These are phyloP conservation scores for Globisporangium canariense DNA, from an alignment of 352 stramenopile genomes.

Conservation along the genomic window DNA sequence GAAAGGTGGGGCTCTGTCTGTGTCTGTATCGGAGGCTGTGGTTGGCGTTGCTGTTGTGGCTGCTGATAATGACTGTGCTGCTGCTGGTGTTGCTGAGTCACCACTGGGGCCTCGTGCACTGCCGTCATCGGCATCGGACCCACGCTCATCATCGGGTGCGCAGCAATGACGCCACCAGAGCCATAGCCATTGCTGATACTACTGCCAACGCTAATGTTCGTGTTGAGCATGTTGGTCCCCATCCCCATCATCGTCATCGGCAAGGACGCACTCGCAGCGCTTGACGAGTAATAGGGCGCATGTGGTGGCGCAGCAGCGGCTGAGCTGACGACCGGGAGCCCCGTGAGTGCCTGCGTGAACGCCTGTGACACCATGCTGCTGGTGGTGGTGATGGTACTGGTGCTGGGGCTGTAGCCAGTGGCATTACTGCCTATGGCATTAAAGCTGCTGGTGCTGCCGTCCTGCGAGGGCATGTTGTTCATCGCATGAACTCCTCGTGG, in stretches of 20 bases:
- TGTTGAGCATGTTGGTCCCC: neutral
- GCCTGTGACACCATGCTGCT: slow-evolving; percentile 6
- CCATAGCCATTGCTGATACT: neutral
- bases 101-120: neutral
- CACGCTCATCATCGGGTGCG: neutral
- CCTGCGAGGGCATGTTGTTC: neutral
- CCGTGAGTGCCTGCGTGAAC: slow-evolving; percentile 13
- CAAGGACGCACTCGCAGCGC: neutral
- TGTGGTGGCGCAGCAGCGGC: neutral
- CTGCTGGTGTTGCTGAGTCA: neutral
- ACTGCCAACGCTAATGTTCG: neutral
- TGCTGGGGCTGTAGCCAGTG: neutral
- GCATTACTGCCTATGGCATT: neutral
- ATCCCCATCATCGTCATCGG: slow-evolving; percentile 3
- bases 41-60: neutral
- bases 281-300: neutral
- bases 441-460: slow-evolving; percentile 1
- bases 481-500: neutral
- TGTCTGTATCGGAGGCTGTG: neutral
- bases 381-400: neutral
- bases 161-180: neutral
- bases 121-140: neutral
- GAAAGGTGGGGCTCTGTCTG: neutral
- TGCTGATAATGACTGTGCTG: neutral
- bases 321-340: neutral